These are phyloP conservation scores for Sapria himalayana DNA, from an alignment of 345 rosid species.

Conservation along the genomic window DNA sequence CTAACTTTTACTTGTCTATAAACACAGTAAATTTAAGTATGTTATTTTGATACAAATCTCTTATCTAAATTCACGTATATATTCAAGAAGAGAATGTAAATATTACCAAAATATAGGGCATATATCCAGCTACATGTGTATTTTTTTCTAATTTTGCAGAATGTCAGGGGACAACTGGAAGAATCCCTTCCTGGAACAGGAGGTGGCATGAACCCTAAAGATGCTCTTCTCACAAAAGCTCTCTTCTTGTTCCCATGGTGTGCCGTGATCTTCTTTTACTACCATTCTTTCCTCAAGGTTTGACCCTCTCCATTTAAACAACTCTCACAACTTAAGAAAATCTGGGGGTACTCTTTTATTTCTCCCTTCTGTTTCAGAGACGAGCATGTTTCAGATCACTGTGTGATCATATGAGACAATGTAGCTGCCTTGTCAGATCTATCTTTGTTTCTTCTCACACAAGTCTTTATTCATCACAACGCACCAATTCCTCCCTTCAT, in stretches of 20 bases:
- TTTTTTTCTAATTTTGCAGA: slow-evolving; percentile 21
- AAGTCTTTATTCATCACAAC: slow-evolving; percentile 32
- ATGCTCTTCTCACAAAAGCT: slow-evolving; percentile 38
- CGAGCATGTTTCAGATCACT: slow-evolving; percentile 23
- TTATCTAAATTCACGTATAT: no score
- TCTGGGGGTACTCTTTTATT: background rate
- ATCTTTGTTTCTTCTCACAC: slow-evolving; percentile 35
- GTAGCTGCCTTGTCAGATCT: slow-evolving; percentile 35
- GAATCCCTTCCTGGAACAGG: slow-evolving; percentile 86
- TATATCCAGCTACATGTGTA: no score
- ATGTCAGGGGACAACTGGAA: slow-evolving; percentile 40
- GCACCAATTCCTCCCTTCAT: slow-evolving; percentile 25
- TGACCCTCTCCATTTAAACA: background rate
- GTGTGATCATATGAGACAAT: slow-evolving; percentile 38
- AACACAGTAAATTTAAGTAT: no score
- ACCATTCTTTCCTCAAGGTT: slow-evolving; percentile 35
- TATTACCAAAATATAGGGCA: no score
- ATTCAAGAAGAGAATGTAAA: no score
- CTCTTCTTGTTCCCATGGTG: slow-evolving; percentile 59
- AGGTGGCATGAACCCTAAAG: slow-evolving; percentile 62
- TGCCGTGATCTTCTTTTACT: slow-evolving; percentile 28
- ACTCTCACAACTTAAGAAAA: background rate
- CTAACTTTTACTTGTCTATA: no score
- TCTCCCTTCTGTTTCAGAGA: slow-evolving; percentile 22
- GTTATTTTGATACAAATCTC: no score